A percentile compares a stretch with the other conserved stretches of the same genome.
These are phyloP conservation scores for Tarenaya hassleriana DNA, from an alignment of 345 rosid species.

Conservation along the genomic window DNA sequence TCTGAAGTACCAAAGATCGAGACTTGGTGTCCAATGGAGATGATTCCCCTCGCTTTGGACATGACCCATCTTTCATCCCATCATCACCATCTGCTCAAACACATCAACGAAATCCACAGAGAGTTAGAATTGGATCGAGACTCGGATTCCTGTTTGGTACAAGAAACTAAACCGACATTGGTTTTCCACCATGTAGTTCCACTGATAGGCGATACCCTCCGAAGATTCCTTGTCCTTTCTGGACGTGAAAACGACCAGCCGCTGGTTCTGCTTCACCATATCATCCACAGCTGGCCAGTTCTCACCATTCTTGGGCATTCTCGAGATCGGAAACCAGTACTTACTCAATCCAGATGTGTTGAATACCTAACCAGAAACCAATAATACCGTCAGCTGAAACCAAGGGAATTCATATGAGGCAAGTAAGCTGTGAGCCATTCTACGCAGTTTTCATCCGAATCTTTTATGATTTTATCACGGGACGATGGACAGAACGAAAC, in stretches of 20 bases:
- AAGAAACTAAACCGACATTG: slow-evolving; percentile 46
- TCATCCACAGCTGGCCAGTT: slow-evolving; percentile 94
- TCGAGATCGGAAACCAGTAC: slow-evolving; percentile 61
- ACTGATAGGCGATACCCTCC: slow-evolving; percentile 81
- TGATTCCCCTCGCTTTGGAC: slow-evolving; percentile 67
- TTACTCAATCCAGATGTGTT: slow-evolving; percentile 64
- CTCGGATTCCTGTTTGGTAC: neutral
- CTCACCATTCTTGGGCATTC: slow-evolving; percentile 72
- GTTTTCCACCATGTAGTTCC: slow-evolving; percentile 86
- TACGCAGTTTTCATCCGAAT: too few relatives aligned
- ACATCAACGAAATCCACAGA: neutral
- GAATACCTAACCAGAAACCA: slow-evolving; percentile 35
- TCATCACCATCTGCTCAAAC: slow-evolving; percentile 64
- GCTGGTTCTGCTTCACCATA: slow-evolving; percentile 76
- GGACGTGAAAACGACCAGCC: slow-evolving; percentile 84
- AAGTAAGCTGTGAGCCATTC: too few relatives aligned
- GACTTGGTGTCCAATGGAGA: slow-evolving; percentile 51
- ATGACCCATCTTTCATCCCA: slow-evolving; percentile 65
- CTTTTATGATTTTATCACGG: too few relatives aligned
- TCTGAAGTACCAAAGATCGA: slow-evolving; percentile 57
- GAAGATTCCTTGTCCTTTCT: slow-evolving; percentile 67
- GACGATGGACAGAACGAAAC: too few relatives aligned
- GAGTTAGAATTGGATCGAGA: neutral
- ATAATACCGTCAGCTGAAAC: neutral
- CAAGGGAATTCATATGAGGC: neutral